Base-by-base conservation (phyloP, 148 eudicot genomes). In the Vaccinium darrowii region DNA sequence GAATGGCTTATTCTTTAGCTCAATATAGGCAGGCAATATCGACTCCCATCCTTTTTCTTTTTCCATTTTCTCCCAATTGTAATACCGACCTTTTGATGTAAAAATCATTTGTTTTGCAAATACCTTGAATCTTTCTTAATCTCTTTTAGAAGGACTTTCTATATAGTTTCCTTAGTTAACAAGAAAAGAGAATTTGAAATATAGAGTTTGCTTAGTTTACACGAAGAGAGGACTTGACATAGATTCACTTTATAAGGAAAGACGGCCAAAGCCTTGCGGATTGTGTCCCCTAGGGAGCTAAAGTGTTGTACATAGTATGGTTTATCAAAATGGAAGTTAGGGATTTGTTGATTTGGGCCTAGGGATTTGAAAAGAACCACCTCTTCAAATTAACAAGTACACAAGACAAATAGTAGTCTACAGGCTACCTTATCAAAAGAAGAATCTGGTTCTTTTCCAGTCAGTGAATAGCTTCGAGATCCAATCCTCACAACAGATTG, bases 351-450 rank as follows among this genome's bases (percentile, higher is more conserved):
- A 69, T 12, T 13, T 69, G 74, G 18, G 74, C 74, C 13, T 5
- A 27, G 18, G 7, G 43, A 13, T 12, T 27, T 69, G 71, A 23
- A 69, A 27, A 69, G 36, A 13, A 69, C 39, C 30, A 13, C 43
- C 36, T 13, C 16, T 69, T 69, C 39, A 69, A 69, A 27, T 39
- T 33, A 23, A 47, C 73, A 16, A 23, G 43, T 14, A 80, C 75
- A 54, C 13, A 72, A 10, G 72, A 80, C 78, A 72, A 57, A 54
- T 43, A 78, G 27, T 47, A 49, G 52, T 43, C 54, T 77, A 23
- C 47, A 19, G 73, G 86, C 81, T 91, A 97, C 99, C 98, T 90
- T 91, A 88, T 95, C 94, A 92, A 97, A 97, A 56, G 95, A 91
- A 88, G 94, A 92, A 88, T 90, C 93, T 39, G 90, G 78, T 67